Base-by-base conservation (phyloP, 2,329 filamentous ascomycete genomes). In the Fusarium nygamai region DNA sequence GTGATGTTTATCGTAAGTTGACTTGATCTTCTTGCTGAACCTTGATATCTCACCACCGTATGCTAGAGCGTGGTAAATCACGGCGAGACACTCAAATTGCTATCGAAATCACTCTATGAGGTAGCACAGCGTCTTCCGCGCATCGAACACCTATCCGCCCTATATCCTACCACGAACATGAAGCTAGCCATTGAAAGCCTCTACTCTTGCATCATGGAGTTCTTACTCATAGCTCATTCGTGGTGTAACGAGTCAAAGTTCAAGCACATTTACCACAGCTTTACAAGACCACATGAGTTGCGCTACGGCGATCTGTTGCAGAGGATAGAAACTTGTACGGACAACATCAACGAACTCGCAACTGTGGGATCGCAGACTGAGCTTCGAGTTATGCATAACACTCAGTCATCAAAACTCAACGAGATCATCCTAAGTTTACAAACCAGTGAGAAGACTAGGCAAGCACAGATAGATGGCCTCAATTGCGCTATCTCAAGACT, bases 231-330 rank as follows among this genome's bases (percentile, higher is more conserved):
- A 4, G 54, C 71, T 1, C 61, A 73, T 34, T 14, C 60, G 1
- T 73, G 69, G 65, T 69, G 27, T 0, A 69, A 48, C 0, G 69
- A 72, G 7, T 72, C 69, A 12, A 72, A 60, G 5, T 51, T 72
- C 7, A 27, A 48, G 0, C 71, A 69, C 3, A n/a, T 66, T 3
- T 60, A 62, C 8, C 69, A 72, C 4, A 72, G 64, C 33, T 38
- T 72, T 5, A 69, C 69, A 0, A 50, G 64, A 1, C 69, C 71
- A 7, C 61, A 64, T 12, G 64, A 54, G 22, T 14, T 72, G 1
- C 16, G 33, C 1, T 73, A 73, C 8, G 10, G 8, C 6, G 48
- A 72, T 0, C 50, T 72, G 1, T 47, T 73, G 2, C 39, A 72
- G 17, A 43, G 58, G 6, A 63, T 69, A 1, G 7, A 31, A 0